Evolutionary conservation across 495 filamentous ascomycete genomes (phyloP), one percentile per base, ranked within the genome.

Genomic region (Acidomyces sp.): DNA sequence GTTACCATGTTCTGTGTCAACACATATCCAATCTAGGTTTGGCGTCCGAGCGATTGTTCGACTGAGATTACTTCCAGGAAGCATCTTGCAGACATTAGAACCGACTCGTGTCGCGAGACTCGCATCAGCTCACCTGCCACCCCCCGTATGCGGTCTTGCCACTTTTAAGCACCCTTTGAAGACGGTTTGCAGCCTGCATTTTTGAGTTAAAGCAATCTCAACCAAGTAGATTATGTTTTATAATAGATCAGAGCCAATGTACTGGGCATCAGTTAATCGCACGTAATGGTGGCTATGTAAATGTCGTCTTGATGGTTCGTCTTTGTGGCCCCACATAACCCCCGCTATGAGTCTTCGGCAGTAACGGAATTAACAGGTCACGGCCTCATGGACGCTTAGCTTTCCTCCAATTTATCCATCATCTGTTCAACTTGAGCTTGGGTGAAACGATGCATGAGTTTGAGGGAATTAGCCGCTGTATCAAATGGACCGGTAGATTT

Each of bases 381-480:
- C n/a, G n/a, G n/a, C n/a, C n/a, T n/a, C n/a, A n/a, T n/a, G n/a
- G n/a, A n/a, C n/a, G n/a, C n/a, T n/a, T n/a, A n/a, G n/a, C 24
- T 16, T 15, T 45, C 13, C 35, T 34, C 41, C 19, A 67, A 76
- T 20, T 69, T 61, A 35, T 85, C 70, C 62, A 94, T 84, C 45
- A 82, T 66, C 13, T 63, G 62, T 49, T 77, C 66, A 1, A 94
- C 71, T 46, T 92, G 67, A 17, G 74, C 67, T 33, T 73, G 63
- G 2, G 72, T 80, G 56, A 83, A 85, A 28, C 81, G 70, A 62
- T 94, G 86, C 73, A 93, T 92, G 21, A 93, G 62, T 55, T 92
- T 90, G 43, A 71, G 61, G 2, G 77, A 72, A 46, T 77, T 69
- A 6, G 72, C 71, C 12, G 66, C 67, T 0, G 69, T 66, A 21